Base-by-base conservation (phyloP, 805 yeast genomes). In the Zygoascus biomembranicola region DNA sequence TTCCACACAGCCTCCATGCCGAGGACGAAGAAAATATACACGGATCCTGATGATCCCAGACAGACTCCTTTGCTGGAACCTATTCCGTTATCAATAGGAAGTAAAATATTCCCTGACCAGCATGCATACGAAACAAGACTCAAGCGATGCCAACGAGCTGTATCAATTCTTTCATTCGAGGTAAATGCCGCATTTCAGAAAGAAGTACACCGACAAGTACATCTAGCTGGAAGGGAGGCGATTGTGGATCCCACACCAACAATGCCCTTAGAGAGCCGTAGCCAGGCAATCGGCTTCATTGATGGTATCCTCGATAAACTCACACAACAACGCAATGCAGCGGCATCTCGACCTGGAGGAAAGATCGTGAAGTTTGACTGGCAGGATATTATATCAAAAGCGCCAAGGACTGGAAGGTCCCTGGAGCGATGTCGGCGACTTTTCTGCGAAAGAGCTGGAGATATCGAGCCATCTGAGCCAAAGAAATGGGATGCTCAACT, bases 181-280 rank as follows among this genome's bases (percentile, higher is more conserved):
- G 43, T 62, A 16, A 55, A 63, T 39, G 59, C 59, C 6, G 54
- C 47, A 1, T 58, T 62, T 41, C 64, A 63, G 37, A 41, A 56
- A 8, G 41, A 19, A 1, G 59, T 66, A 4, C 44, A 66, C 55
- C 19, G 49, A 5, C 53, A 61, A 11, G 58, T 66, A 43, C 59
- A 55, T n/a, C 11, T 13, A 37, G 20, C 11, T 2, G 37, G 41
- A 2, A 26, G 43, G 9, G 52, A 35, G 18, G 61, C 60, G 5
- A 26, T 35, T 1, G 37, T 53, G 0, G 55, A 49, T 19, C 52
- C 55, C 6, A 37, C 45, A 2, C 58, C 59, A 1, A 16, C 10
- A 11, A 42, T 61, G 16, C 57, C 58, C 5, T 41, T 35, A 1
- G 59, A 57, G 50, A 19, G 56, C 18, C 13, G 43, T 18, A 32